Evolutionary conservation across 1,284 basidiomycete genomes (phyloP).

Genomic region (Cerioporus squamosus): DNA sequence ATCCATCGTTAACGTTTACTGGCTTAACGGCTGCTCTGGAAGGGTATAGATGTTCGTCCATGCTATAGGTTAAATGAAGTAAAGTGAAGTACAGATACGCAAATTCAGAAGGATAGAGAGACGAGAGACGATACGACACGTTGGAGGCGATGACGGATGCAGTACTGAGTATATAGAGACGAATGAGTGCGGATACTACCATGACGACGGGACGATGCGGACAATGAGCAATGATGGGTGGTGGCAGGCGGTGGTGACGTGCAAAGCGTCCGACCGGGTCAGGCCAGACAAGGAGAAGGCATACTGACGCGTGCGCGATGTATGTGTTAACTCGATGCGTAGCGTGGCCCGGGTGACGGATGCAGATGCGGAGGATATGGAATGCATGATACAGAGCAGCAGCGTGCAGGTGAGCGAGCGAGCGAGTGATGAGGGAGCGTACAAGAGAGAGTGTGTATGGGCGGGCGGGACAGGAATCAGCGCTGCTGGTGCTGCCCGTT

Average conservation of each 20-base stretch:
- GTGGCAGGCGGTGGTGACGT: background rate
- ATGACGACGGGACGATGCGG: conserved; percentile 7
- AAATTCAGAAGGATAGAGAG: conserved; percentile 21
- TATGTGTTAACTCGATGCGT: conserved; percentile 1
- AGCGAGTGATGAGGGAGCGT: background rate
- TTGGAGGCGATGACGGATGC: conserved; percentile 13
- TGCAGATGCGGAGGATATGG: background rate
- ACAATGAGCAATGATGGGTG: background rate
- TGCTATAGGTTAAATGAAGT: conserved; percentile 32
- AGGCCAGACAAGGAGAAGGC: conserved; percentile 3
- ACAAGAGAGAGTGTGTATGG: conserved; percentile 35
- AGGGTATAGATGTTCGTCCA: conserved; percentile 35
- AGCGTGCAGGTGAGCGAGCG: background rate
- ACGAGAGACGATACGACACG: conserved; percentile 13
- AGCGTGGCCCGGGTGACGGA: background rate
- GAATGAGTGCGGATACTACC: conserved; percentile 19
- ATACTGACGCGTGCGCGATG: conserved; percentile 1
- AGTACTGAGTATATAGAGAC: conserved; percentile 25
- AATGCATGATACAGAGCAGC: background rate
- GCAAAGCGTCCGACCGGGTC: conserved; percentile 13
- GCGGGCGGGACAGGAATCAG: conserved; percentile 48
- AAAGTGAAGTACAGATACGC: conserved; percentile 34
- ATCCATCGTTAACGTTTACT: conserved; percentile 21
- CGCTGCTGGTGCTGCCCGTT: conserved; percentile 51
- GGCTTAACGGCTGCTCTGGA: conserved; percentile 27